A percentile compares a stretch with the other conserved stretches of the same genome.
Evolutionary conservation across 2,329 filamentous ascomycete genomes (phyloP).

Genomic region (Ceratocystis cubensis): DNA sequence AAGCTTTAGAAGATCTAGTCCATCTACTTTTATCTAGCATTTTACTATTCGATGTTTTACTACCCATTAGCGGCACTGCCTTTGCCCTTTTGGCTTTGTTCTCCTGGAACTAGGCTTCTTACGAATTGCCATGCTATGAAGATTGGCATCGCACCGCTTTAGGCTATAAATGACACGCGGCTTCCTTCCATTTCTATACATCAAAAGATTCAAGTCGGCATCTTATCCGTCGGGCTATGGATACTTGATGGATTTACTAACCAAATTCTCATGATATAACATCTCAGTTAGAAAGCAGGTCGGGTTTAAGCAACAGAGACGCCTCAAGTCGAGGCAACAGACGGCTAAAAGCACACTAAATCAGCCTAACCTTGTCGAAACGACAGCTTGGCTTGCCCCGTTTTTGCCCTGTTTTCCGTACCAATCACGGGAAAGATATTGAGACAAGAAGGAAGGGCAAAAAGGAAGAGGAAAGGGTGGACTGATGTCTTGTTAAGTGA

Average conservation of each 20-base stretch:
- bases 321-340: too few species aligned
- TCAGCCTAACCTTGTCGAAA: too few species aligned
- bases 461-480: too few species aligned
- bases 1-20: neutral
- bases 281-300: too few species aligned
- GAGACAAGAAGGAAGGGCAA: neutral
- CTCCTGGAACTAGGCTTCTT: slow-evolving; percentile 5
- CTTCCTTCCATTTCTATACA: neutral
- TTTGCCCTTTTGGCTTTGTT: neutral
- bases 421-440: neutral
- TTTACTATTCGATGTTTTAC: too few species aligned
- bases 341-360: too few species aligned
- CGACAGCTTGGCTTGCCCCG: too few species aligned
- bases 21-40: neutral
- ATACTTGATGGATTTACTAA: too few species aligned
- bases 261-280: too few species aligned
- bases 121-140: neutral
- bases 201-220: neutral
- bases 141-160: neutral
- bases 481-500: too few species aligned
- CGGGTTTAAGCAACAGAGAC: too few species aligned
- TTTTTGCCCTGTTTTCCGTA: neutral
- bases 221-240: too few species aligned
- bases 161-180: neutral
- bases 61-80: neutral